Evolutionary conservation across 2,329 filamentous ascomycete genomes (phyloP), one percentile per base, ranked within the genome.

Genomic region (Colletotrichum sidae): DNA sequence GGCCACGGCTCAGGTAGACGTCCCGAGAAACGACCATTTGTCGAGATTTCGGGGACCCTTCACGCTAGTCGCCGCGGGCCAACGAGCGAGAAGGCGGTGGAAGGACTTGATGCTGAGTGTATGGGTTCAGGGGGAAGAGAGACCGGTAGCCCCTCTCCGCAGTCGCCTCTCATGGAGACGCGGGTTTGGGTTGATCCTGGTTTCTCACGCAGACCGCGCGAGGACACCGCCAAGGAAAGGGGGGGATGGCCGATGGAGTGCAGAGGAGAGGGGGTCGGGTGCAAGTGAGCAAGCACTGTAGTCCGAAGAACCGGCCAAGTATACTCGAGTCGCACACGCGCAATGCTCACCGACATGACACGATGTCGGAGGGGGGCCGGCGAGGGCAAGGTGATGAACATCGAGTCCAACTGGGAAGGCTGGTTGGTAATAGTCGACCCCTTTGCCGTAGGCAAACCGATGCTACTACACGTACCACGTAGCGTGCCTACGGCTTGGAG

Each of bases 71-170:
- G 13, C 45, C 11, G 45, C 45, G 45, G 51, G 51, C 58, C 57
- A 46, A 46, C 45, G 51, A 61, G 55, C 51, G 45, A 60, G 55
- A 51, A 25, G 46, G 58, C 6, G n/a, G 44, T n/a, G 8, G 25
- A 46, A n/a, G 13, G n/a, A 15, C 15, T 15, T 15, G 15, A 15
- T 15, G n/a, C 44, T 10, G 25, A 46, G 34, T n/a, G 42, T 49
- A 52, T 55, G 41, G 37, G 25, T 35, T 39, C 55, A 35, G 51
- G 59, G 37, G 15, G 13, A 17, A 60, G 39, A 51, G 45, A 51
- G 62, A 33, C 39, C 35, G 56, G 56, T 37, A 51, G 51, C 61
- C 61, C 61, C 56, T 65, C 62, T 61, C 57, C 62, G 57, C 62
- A 61, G 47, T 61, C 57, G 55, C 51, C 57, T 51, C 57, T 65